A percentile compares a stretch with the other conserved stretches of the same genome.
These are phyloP conservation scores for Pythium aphanidermatum DNA, from an alignment of 352 stramenopile genomes.

Conservation along the genomic window DNA sequence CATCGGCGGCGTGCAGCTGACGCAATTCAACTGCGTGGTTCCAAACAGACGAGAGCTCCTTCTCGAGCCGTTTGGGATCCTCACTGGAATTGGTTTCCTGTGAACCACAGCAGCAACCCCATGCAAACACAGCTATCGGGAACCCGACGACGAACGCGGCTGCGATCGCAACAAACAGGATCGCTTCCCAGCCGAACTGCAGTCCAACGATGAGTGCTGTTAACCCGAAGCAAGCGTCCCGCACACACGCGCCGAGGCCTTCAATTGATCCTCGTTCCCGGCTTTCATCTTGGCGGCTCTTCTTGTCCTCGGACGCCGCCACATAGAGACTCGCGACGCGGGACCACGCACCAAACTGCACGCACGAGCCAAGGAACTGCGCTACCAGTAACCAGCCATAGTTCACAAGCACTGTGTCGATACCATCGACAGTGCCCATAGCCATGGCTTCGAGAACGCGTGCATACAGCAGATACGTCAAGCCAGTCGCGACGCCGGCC, in stretches of 20 bases:
- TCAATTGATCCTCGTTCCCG: neutral
- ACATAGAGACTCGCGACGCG: neutral
- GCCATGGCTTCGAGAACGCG: conserved; percentile 3
- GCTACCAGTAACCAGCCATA: neutral
- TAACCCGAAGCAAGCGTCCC: neutral
- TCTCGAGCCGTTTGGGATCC: too few relatives aligned
- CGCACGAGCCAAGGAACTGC: conserved; percentile 2
- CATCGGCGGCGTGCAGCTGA: too few relatives aligned
- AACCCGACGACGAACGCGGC: neutral
- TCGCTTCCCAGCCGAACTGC: conserved; percentile 3
- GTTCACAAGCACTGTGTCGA: neutral
- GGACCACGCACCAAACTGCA: conserved; percentile 7
- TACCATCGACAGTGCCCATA: conserved; percentile 1
- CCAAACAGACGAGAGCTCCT: too few relatives aligned
- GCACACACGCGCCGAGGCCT: neutral
- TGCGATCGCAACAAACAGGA: neutral
- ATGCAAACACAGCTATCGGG: too few relatives aligned
- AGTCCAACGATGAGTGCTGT: neutral
- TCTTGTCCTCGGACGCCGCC: neutral
- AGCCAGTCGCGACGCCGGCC: neutral
- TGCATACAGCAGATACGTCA: conserved; percentile 1
- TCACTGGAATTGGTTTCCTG: too few relatives aligned
- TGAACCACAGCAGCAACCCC: neutral
- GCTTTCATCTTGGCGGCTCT: neutral
- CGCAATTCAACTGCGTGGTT: too few relatives aligned